phyloP scores from a whole-genome alignment of 2,329 filamentous ascomycete species.

The Fusarium udum region DNA sequence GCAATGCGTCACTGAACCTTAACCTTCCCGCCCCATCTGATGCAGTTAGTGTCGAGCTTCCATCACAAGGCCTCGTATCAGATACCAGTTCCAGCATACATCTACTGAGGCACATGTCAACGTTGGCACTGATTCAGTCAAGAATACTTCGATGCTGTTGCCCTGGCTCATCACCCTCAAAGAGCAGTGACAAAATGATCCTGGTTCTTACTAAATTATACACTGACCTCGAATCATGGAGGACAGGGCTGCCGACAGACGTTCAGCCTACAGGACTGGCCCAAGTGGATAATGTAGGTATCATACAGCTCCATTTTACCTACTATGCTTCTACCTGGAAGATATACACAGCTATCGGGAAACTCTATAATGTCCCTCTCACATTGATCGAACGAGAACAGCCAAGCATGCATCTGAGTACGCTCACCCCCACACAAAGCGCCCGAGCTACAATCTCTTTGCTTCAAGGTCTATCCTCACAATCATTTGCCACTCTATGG shows the following conservation, averaged over 20 bases:
- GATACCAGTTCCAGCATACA: no score
- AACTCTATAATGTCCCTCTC: not conserved
- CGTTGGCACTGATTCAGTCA: not conserved
- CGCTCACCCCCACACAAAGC: not conserved
- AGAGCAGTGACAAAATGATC: not conserved
- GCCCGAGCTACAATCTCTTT: not conserved
- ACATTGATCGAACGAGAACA: not conserved
- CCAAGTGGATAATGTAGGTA: not conserved
- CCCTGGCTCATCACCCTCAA: not conserved
- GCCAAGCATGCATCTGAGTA: fast-evolving
- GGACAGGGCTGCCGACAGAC: not conserved
- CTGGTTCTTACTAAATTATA: not conserved
- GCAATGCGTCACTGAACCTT: not conserved
- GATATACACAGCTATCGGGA: not conserved
- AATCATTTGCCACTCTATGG: not conserved
- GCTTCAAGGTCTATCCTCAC: not conserved
- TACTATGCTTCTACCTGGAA: not conserved
- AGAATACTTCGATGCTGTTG: not conserved
- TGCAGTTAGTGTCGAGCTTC: not conserved
- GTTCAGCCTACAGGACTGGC: not conserved
- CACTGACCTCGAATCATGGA: not conserved
- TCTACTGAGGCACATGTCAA: not conserved
- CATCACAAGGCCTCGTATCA: fast-evolving
- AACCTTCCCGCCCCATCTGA: not conserved
- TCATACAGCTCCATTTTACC: not conserved